Base-by-base conservation (phyloP, 192 early-diverging fungal species). In the Rhizophagus sp. region DNA sequence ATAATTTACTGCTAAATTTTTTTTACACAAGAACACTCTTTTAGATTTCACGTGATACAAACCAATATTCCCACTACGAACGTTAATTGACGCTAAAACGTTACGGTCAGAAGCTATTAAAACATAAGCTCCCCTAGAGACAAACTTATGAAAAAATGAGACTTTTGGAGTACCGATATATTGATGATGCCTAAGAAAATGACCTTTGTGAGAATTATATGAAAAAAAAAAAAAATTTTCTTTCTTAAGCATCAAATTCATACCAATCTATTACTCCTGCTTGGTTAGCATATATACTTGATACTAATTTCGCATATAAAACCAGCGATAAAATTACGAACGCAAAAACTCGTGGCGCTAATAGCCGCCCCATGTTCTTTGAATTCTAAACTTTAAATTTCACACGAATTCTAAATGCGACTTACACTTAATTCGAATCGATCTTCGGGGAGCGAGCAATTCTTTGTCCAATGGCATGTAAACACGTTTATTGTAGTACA, bases 71-170 rank as follows among this genome's bases (percentile, higher is more conserved):
- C 96, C 96, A 74, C 80, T 91, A 70, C 87, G 86, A 9, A 92
- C 80, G 76, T 86, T 86, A 62, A 97, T 70, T 36, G 90, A 85
- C 0, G 95, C 94, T 68, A 97, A 76, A n/a, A 92, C 89, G 79
- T 94, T 93, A 71, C 88, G 90, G 57, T 92, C 89, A n/a, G 95
- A 92, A 17, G 88, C 91, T 27, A 92, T 85, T 49, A 85, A 84
- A 6, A 93, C 77, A 9, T 80, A 82, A 10, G 83, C 79, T 19
- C 82, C 82, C 36, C 84, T 76, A 36, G 83, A 77, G 11, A 47
- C 44, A 65, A 85, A 78, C 13, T 76, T 77, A 25, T 75, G 79
- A 15, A 78, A 62, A 47, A 81, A 75, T 27, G 87, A 68, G 50
- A 81, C 22, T 50, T 78, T 64, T 39, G 88, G 84, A 22, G 82